phyloP scores from a whole-genome alignment of 352 stramenopile genomes.

The Phytophthora crassamura region DNA sequence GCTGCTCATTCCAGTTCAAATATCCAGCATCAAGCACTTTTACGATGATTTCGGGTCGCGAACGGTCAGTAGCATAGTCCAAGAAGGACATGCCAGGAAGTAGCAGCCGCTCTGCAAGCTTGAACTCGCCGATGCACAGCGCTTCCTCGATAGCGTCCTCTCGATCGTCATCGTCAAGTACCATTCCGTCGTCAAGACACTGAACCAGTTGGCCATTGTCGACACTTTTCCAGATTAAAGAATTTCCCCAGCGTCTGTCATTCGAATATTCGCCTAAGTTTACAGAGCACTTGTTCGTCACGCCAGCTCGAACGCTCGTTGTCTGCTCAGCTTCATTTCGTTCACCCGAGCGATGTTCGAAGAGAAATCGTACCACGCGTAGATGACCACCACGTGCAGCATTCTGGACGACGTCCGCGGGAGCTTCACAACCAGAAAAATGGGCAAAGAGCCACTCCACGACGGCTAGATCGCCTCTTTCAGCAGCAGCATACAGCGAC shows the following conservation, averaged over 20 bases:
- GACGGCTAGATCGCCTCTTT: not conserved
- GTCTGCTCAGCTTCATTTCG: not conserved
- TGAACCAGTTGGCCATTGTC: conserved; percentile 7
- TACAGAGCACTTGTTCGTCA: not conserved
- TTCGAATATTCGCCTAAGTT: not conserved
- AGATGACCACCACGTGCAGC: conserved; percentile 3
- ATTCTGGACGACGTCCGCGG: not conserved
- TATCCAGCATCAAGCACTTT: conserved; percentile 6
- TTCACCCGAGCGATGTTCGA: not conserved
- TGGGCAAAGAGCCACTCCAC: conserved; percentile 14
- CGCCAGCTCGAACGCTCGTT: too few species aligned
- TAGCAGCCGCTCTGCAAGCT: conserved; percentile 4
- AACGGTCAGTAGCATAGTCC: not conserved
- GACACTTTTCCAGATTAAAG: not conserved
- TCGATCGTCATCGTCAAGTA: not conserved
- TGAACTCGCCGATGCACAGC: not conserved
- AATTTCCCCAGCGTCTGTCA: not conserved
- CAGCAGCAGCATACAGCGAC: not conserved
- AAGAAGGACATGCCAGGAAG: not conserved
- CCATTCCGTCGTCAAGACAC: conserved; percentile 3
- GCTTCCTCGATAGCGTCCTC: not conserved
- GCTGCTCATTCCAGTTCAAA: conserved; percentile 2
- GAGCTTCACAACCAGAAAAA: conserved; percentile 5
- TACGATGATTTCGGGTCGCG: not conserved
- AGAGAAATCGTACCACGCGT: conserved; percentile 1